Percentiles rank a stretch among this genome's conserved stretches.
Evolutionary conservation across 2,329 filamentous ascomycete species (phyloP).

Genomic region (Hypocreales sp.): DNA sequence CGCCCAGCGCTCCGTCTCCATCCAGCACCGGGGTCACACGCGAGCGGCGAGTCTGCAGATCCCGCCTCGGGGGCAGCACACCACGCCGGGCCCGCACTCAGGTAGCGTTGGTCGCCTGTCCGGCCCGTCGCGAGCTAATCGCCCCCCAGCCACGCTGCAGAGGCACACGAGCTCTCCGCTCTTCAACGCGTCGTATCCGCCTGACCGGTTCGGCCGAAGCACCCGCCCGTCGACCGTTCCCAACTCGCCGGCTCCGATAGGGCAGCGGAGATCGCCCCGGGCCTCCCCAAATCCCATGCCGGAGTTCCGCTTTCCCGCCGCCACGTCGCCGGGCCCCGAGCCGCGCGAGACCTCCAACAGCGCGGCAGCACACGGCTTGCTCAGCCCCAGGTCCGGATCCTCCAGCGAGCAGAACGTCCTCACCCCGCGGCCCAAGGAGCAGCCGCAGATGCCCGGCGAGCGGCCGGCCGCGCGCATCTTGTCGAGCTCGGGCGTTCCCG

Average conservation of each 20-base stretch:
- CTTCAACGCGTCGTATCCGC: conserved; percentile 39
- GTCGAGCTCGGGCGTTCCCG: conserved; percentile 57
- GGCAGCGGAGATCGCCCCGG: conserved; percentile 22
- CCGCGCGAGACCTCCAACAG: conserved; percentile 11
- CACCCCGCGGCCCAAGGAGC: conserved; percentile 25
- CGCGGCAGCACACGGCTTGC: conserved; percentile 19
- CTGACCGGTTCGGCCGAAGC: conserved; percentile 27
- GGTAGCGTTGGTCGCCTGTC: conserved; percentile 17
- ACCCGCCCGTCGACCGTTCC: conserved; percentile 27
- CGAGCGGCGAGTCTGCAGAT: conserved; percentile 75
- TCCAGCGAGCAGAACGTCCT: conserved; percentile 19
- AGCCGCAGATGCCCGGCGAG: conserved; percentile 37
- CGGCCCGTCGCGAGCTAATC: conserved; percentile 1
- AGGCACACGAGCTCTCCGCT: conserved; percentile 33
- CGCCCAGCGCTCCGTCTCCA: conserved; percentile 61
- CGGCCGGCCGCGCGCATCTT: conserved; percentile 50
- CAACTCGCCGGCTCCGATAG: conserved; percentile 24
- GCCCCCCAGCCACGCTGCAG: conserved; percentile 17
- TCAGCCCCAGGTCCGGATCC: no score
- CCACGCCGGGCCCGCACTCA: conserved; percentile 25
- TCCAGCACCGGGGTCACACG: conserved; percentile 52
- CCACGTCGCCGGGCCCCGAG: conserved; percentile 23
- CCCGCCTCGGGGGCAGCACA: conserved; percentile 18
- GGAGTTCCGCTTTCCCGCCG: conserved; percentile 42
- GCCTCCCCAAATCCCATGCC: conserved; percentile 28